Evolutionary conservation across 805 yeast species (phyloP).

Genomic region (Wickerhamomyces chambardii): DNA sequence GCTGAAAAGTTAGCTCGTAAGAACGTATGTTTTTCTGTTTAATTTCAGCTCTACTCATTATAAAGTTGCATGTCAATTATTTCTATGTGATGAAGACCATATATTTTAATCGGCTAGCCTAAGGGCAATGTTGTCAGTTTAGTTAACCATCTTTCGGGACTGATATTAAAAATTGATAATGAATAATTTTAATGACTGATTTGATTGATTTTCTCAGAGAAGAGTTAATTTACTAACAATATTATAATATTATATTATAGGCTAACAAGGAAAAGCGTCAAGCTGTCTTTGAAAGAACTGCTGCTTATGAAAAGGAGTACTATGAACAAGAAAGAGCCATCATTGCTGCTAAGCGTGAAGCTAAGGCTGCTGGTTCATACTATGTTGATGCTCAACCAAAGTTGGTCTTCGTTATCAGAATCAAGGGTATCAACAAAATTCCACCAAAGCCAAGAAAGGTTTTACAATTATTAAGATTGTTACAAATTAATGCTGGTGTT

Average conservation of each 20-base stretch:
- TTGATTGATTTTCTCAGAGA: neutral
- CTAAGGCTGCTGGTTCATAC: constrained; percentile 90
- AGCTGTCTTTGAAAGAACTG: constrained; percentile 87
- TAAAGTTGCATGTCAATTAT: neutral
- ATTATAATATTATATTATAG: constrained; percentile 13
- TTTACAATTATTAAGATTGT: constrained; percentile 85
- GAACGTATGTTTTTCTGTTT: constrained; percentile 53
- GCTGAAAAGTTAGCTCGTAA: constrained; percentile 73
- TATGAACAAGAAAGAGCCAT: constrained; percentile 84
- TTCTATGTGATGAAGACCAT: constrained; percentile 39
- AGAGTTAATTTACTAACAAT: constrained; percentile 7
- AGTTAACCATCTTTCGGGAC: constrained; percentile 78
- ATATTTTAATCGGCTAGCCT: constrained; percentile 51
- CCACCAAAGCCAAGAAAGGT: constrained; percentile 99
- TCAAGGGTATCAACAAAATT: constrained; percentile 98
- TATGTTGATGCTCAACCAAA: constrained; percentile 93
- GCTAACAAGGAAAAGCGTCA: constrained; percentile 50
- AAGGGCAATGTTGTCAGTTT: constrained; percentile 58
- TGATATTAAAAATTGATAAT: constrained; percentile 22
- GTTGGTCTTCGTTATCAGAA: constrained; percentile 93
- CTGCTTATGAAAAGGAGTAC: constrained; percentile 95
- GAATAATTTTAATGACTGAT: constrained; percentile 1
- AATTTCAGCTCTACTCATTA: neutral
- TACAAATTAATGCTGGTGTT: constrained; percentile 92
- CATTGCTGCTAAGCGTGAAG: constrained; percentile 83